phyloP scores from a whole-genome alignment of 2,329 filamentous ascomycete species.

The Aspergillus pseudoviridinutans region DNA sequence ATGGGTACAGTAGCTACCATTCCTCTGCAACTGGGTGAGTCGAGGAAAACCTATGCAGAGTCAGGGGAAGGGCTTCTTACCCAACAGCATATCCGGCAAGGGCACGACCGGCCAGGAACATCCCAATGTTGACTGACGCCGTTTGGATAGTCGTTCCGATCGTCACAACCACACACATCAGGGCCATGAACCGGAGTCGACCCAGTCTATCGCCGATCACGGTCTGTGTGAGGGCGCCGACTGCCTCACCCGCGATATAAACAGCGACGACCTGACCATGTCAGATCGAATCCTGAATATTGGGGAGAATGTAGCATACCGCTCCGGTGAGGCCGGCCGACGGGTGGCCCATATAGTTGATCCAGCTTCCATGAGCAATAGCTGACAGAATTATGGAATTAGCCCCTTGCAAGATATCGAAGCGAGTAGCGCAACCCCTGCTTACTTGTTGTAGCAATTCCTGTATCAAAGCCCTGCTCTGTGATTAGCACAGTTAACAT shows the following conservation, averaged over 20 bases:
- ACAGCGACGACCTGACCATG: constrained; percentile 48
- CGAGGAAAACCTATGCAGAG: not conserved
- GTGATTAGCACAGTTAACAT: constrained; percentile 3
- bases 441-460: constrained; percentile 57
- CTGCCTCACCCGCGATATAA: constrained; percentile 58
- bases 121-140: constrained; percentile 52
- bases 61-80: constrained; percentile 23
- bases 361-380: constrained; percentile 58
- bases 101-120: constrained; percentile 50
- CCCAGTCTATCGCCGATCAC: constrained; percentile 52
- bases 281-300: not conserved
- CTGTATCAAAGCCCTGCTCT: constrained; percentile 56
- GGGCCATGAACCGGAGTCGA: constrained; percentile 52
- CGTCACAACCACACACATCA: constrained; percentile 53
- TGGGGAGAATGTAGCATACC: constrained; percentile 25
- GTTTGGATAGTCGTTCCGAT: constrained; percentile 54
- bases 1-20: constrained; percentile 52
- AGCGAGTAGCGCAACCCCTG: not conserved
- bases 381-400: constrained; percentile 28
- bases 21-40: constrained; percentile 29
- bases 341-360: constrained; percentile 55
- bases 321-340: constrained; percentile 54
- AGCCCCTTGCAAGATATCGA: constrained; percentile 4
- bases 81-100: constrained; percentile 47
- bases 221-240: constrained; percentile 53